Evolutionary conservation across 2,329 filamentous ascomycete species (phyloP).

Genomic region (Bipolaris bicolor): DNA sequence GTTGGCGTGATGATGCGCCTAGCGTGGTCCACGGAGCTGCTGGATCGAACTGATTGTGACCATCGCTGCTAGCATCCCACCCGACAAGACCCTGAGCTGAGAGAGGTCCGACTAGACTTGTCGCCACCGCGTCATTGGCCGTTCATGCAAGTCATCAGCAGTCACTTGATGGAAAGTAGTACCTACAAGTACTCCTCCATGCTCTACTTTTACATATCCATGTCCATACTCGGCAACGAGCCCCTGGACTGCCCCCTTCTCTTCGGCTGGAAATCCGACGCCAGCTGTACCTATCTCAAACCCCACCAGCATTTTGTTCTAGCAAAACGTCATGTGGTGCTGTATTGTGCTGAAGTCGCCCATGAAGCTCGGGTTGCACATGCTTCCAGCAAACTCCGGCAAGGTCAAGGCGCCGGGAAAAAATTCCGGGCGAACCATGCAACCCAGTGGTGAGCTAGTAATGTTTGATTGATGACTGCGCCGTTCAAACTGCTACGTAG

Average conservation of each 20-base stretch:
- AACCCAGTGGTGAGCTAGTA: not conserved
- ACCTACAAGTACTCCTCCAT: too few relatives aligned
- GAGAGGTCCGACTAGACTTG: not conserved
- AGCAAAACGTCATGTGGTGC: not conserved
- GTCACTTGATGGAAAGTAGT: not conserved
- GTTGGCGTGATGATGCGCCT: conserved; percentile 9
- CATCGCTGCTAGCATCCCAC: conserved; percentile 25
- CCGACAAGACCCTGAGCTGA: conserved; percentile 18
- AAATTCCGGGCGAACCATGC: conserved; percentile 10
- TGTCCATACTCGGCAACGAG: too few relatives aligned
- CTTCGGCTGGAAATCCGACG: too few relatives aligned
- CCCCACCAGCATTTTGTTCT: too few relatives aligned
- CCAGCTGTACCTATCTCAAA: too few relatives aligned
- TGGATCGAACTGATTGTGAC: conserved; percentile 25
- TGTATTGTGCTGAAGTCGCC: too few relatives aligned
- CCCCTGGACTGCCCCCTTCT: too few relatives aligned
- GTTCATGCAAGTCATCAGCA: conserved; percentile 17
- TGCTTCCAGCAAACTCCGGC: not conserved
- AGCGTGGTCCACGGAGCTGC: not conserved
- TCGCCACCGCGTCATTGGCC: conserved; percentile 10
- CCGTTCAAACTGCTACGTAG: not conserved
- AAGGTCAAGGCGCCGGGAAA: not conserved
- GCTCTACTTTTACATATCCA: too few relatives aligned
- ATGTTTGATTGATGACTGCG: not conserved
- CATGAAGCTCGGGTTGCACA: not conserved